phyloP scores from a whole-genome alignment of 345 rosid species.

The Firmiana major region DNA sequence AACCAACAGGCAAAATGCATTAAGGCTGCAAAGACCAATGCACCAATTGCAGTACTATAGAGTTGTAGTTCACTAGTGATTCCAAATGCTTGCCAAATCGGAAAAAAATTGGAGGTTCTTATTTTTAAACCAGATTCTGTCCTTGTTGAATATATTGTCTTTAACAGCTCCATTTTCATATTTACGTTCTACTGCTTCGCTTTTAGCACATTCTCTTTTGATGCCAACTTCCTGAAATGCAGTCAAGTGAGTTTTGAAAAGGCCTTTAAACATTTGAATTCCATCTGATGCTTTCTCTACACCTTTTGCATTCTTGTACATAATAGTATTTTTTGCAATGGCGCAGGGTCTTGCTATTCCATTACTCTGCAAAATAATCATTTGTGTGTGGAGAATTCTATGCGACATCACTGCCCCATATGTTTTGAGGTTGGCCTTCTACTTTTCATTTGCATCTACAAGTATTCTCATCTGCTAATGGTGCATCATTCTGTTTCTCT shows the following conservation, averaged over 20 bases:
- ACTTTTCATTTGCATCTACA: neutral
- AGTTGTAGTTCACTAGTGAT: no score
- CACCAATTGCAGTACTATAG: no score
- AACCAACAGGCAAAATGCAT: no score
- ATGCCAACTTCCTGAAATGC: neutral
- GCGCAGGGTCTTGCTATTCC: conserved; percentile 80
- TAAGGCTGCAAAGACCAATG: no score
- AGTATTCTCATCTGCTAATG: neutral
- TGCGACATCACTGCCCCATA: conserved; percentile 97
- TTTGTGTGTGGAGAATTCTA: conserved; percentile 88
- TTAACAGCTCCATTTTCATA: neutral
- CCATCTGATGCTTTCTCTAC: neutral
- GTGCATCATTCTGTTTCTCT: conserved; percentile 19
- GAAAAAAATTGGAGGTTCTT: neutral
- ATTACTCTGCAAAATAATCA: conserved; percentile 62
- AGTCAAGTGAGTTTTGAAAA: neutral
- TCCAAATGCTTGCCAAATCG: no score
- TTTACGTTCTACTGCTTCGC: neutral
- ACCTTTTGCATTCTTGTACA: neutral
- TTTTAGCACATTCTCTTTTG: neutral
- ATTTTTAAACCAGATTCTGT: neutral
- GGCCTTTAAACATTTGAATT: neutral
- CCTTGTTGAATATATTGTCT: neutral
- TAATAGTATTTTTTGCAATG: neutral
- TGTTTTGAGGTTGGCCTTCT: conserved; percentile 71